Evolutionary conservation across 2,329 filamentous ascomycete species (phyloP), one percentile per base, ranked within the genome.

Genomic region (Nigrospora sphaerica): DNA sequence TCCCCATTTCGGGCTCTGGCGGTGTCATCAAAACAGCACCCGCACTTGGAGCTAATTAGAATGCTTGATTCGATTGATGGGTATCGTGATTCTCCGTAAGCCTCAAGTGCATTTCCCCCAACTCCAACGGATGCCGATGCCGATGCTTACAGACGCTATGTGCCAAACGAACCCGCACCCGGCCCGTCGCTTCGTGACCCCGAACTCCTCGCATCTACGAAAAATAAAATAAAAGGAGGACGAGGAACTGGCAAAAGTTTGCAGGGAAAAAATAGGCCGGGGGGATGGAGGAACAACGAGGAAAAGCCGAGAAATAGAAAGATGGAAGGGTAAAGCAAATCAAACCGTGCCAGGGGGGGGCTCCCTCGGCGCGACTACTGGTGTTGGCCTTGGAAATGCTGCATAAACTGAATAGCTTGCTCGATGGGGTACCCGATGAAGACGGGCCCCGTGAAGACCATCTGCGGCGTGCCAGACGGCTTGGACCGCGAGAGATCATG

Each of bases 391-490:
- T 44, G 73, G 49, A 73, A 76, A 46, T 80, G 74, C 54, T 86
- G 82, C 71, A 95, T 77, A 44, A 95, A 76, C 46, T 80, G 74
- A 19, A 88, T 78, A n/a, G 88, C 86, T 61, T 95, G 84, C 49
- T 95, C 88, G 50, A 89, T 78, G 11, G 85, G 82, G 59, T 95
- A 96, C 0, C 92, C 92, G 57, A 97, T 88, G 60, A 96, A 96
- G 0, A 96, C 90, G 0, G 92, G 92, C 0, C 92, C 92, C 10
- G 88, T 95, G 60, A 96, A 95, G 0, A 95, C 74, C 78, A 96
- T 86, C 56, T 86, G 84, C 11, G 87, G 79, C 11, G 52, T 47
- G 18, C 55, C 54, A 11, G 56, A 60, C 54, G 45, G 57, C 58
- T 53, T 69, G 63, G 41, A 57, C 44, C 34, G 65, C 50, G 45